Conservation (phyloP, 306 rosid species). For the Ochetophila trinervis region DNA sequence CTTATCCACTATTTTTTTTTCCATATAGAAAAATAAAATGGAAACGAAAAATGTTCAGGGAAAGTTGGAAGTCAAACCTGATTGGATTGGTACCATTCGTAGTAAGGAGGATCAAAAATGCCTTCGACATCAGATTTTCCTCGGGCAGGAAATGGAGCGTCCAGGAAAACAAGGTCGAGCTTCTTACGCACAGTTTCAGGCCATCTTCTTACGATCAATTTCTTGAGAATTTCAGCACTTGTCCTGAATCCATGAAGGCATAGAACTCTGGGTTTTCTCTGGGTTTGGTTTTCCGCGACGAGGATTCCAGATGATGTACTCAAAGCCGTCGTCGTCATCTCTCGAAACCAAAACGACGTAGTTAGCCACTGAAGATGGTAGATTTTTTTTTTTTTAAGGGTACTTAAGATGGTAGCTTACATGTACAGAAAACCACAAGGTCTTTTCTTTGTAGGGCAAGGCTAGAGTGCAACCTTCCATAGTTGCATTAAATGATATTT, state of each 20-base stretch:
- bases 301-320: too few relatives aligned
- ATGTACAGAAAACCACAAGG: too few relatives aligned
- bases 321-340: too few relatives aligned
- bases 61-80: constrained; percentile 27
- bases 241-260: constrained; percentile 60
- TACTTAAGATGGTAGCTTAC: too few relatives aligned
- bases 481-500: too few relatives aligned
- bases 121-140: constrained; percentile 39
- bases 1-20: not conserved
- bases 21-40: not conserved
- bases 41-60: not conserved
- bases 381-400: too few relatives aligned
- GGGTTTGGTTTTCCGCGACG: constrained; percentile 28
- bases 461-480: too few relatives aligned
- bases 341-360: too few relatives aligned
- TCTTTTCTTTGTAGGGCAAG: too few relatives aligned
- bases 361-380: too few relatives aligned
- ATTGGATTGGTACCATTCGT: constrained; percentile 55
- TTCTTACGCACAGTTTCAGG: constrained; percentile 31
- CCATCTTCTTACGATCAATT: constrained; percentile 31
- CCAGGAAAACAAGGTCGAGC: constrained; percentile 45
- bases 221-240: constrained; percentile 42
- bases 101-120: constrained; percentile 48
- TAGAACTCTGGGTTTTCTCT: constrained; percentile 37
- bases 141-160: constrained; percentile 37